phyloP scores from a whole-genome alignment of 2,329 filamentous ascomycete genomes.

The Pochonia chlamydosporia region DNA sequence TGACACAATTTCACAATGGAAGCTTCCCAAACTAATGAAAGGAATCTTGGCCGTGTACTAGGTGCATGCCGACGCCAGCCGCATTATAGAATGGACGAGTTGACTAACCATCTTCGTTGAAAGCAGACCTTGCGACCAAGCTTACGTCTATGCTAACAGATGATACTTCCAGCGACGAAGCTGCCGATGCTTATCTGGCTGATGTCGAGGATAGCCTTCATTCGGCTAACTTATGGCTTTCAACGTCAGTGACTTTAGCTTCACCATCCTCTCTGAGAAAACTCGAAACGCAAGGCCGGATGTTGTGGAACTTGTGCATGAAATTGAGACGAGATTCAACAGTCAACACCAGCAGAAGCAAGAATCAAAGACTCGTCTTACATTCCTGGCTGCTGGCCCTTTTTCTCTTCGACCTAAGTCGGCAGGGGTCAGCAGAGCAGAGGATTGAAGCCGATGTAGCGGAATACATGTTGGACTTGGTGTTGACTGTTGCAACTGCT shows the following conservation, averaged over 20 bases:
- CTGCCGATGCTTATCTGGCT: constrained; percentile 32
- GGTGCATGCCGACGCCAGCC: background rate
- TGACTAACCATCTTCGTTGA: background rate
- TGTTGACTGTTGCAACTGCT: constrained; percentile 57
- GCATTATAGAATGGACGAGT: no score
- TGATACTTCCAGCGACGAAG: constrained; percentile 22
- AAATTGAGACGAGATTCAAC: constrained; percentile 32
- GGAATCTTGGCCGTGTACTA: background rate
- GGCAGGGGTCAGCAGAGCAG: constrained; percentile 25
- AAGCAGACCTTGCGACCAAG: constrained; percentile 21
- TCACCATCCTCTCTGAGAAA: constrained; percentile 19
- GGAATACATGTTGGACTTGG: constrained; percentile 58
- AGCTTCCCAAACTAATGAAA: background rate
- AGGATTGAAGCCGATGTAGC: constrained; percentile 28
- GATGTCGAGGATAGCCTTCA: constrained; percentile 23
- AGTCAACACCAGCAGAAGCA: constrained; percentile 14
- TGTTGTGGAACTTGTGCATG: constrained; percentile 63
- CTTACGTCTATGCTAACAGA: constrained; percentile 18
- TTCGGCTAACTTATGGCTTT: constrained; percentile 12
- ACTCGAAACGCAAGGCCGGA: constrained; percentile 51
- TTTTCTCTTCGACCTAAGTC: constrained; percentile 56
- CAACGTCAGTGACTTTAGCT: background rate
- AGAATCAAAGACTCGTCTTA: constrained; percentile 26
- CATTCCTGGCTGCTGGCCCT: constrained; percentile 55
- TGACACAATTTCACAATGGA: background rate